A percentile compares a stretch with the other conserved stretches of the same genome.
Evolutionary conservation across 805 yeast genomes (phyloP).

Genomic region (Ogataea polymorpha): DNA sequence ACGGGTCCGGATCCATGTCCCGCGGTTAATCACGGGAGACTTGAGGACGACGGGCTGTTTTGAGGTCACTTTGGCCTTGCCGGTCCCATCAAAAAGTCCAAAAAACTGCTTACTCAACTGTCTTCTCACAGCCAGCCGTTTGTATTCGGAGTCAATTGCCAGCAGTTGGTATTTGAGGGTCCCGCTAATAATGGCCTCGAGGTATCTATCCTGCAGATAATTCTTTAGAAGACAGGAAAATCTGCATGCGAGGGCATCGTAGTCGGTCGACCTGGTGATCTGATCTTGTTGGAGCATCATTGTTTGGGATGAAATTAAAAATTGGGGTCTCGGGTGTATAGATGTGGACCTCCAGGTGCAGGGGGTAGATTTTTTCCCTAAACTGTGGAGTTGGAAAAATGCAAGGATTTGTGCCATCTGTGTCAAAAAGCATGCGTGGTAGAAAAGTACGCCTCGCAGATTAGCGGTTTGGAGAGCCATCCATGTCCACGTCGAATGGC

Average conservation of each 20-base stretch:
- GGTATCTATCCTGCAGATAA: slow-evolving; percentile 43
- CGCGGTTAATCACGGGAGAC: slow-evolving; percentile 67
- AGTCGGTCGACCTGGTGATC: slow-evolving; percentile 46
- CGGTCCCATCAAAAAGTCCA: slow-evolving; percentile 23
- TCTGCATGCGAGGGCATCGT: slow-evolving; percentile 69
- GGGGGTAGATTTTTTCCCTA: background rate
- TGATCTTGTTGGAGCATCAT: slow-evolving; percentile 14
- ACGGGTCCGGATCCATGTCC: slow-evolving; percentile 60
- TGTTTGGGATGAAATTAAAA: too few species aligned
- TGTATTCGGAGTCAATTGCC: slow-evolving; percentile 37
- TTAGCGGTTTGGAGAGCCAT: background rate
- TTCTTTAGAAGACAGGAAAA: slow-evolving; percentile 46
- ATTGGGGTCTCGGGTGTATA: background rate
- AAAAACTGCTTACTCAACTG: slow-evolving; percentile 38
- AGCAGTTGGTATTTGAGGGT: slow-evolving; percentile 37
- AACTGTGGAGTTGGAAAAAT: background rate
- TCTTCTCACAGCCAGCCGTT: slow-evolving; percentile 32
- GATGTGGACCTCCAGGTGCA: background rate
- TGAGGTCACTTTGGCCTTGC: background rate
- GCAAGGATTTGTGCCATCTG: background rate
- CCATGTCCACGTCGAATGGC: background rate
- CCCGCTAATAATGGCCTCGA: slow-evolving; percentile 35
- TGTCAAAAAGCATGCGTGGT: background rate
- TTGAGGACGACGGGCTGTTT: slow-evolving; percentile 28
- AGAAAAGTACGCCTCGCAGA: background rate